phyloP scores from a whole-genome alignment of 495 filamentous ascomycete genomes.

The Evernia prunastri region DNA sequence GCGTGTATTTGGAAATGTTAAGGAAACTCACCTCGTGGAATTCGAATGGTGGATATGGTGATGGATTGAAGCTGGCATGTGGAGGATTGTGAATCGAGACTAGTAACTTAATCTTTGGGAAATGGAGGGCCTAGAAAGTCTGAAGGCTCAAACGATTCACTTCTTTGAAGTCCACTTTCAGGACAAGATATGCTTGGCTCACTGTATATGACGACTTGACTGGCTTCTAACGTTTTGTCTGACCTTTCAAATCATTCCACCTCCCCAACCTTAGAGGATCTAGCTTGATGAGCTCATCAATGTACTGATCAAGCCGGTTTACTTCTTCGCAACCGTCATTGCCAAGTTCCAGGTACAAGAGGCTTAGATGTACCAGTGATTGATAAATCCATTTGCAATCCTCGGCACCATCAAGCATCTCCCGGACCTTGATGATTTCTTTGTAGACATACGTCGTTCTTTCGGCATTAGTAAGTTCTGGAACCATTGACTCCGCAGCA shows the following conservation, averaged over 20 bases:
- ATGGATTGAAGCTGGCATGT: too few relatives aligned
- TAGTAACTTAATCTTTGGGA: too few relatives aligned
- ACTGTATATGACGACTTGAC: not conserved
- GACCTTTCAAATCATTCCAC: conserved; percentile 16
- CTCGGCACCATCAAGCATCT: conserved; percentile 67
- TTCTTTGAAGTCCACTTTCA: too few relatives aligned
- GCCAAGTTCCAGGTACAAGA: conserved; percentile 41
- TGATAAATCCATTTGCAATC: conserved; percentile 78
- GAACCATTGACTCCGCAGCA: conserved; percentile 50
- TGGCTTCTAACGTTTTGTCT: too few relatives aligned
- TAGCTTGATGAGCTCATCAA: conserved; percentile 54
- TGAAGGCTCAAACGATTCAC: too few relatives aligned
- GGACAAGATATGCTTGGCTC: not conserved
- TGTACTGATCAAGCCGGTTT: conserved; percentile 51
- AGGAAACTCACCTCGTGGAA: not conserved
- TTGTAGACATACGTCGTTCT: conserved; percentile 57
- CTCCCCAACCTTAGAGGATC: conserved; percentile 56
- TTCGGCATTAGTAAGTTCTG: conserved; percentile 54
- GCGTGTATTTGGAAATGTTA: not conserved
- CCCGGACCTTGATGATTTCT: conserved; percentile 62
- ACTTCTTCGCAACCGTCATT: conserved; percentile 23
- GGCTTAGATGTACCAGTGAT: conserved; percentile 57
- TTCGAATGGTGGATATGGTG: not conserved
- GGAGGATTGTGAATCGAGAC: too few relatives aligned
- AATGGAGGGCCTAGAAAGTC: too few relatives aligned